Conservation (phyloP, 352 stramenopile species). For the Thraustochytrium sp. region DNA sequence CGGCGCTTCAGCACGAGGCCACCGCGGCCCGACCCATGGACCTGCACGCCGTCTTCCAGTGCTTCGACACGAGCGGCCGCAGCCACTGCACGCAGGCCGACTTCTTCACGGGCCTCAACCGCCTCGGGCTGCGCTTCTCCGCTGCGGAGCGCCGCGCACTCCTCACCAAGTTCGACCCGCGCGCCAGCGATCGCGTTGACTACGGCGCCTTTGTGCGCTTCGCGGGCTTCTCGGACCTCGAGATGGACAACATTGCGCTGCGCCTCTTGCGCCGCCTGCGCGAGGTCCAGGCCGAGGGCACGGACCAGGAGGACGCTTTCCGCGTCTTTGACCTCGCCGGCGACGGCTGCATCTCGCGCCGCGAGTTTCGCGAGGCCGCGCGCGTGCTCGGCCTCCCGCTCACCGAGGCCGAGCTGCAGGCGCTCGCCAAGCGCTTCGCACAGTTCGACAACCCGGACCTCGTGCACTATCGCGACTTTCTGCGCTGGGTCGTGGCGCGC, state of each 20-base stretch:
- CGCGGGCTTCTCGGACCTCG: conserved; percentile 13
- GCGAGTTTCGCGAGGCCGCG: not conserved
- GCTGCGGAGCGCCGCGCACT: not conserved
- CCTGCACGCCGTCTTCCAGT: conserved; percentile 9
- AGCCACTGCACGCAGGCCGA: not conserved
- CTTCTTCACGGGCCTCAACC: not conserved
- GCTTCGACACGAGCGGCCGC: not conserved
- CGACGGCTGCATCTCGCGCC: not conserved
- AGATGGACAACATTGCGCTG: conserved; percentile 12
- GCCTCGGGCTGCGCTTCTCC: not conserved
- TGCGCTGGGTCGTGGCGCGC: not conserved
- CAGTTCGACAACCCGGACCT: not conserved
- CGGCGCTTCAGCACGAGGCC: not conserved
- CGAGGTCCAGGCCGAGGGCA: conserved; percentile 3
- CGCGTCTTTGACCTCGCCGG: not conserved
- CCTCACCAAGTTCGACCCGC: conserved; percentile 19
- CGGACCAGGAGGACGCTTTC: not conserved
- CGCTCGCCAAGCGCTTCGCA: not conserved
- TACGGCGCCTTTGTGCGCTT: conserved; percentile 4
- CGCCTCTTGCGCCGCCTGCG: not conserved
- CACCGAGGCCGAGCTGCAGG: not conserved
- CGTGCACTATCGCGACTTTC: conserved; percentile 19
- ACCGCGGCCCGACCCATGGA: not conserved
- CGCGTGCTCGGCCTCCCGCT: not conserved
- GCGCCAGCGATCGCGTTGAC: not conserved